Percentiles rank a stretch among this genome's conserved stretches.
Conservation (phyloP, 2,329 filamentous ascomycete species). For the Fusarium zealandicum region DNA sequence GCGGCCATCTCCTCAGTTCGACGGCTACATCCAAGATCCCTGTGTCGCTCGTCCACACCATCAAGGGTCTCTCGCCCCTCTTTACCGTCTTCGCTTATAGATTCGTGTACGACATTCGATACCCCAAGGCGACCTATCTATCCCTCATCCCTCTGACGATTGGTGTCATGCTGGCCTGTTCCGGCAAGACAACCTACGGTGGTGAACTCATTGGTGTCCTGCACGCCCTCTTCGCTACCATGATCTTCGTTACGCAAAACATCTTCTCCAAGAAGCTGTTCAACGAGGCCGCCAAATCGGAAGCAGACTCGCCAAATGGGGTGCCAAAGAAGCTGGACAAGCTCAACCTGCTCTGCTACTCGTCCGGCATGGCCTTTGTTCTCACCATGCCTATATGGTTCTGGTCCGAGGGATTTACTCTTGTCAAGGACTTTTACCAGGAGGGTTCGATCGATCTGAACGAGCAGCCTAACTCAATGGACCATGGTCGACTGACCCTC, state of each 20-base stretch:
- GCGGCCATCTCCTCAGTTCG: slow-evolving; percentile 91
- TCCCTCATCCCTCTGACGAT: slow-evolving; percentile 89
- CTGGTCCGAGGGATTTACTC: slow-evolving; percentile 81
- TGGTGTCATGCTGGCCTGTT: slow-evolving; percentile 96
- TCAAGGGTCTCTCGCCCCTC: slow-evolving; percentile 94
- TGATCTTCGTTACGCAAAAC: slow-evolving; percentile 97
- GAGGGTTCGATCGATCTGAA: slow-evolving; percentile 77
- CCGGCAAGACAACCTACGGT: slow-evolving; percentile 76
- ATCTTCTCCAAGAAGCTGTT: slow-evolving; percentile 98
- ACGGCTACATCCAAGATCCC: slow-evolving; percentile 94
- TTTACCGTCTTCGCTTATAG: slow-evolving; percentile 96
- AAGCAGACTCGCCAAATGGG: slow-evolving; percentile 71
- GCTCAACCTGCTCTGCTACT: slow-evolving; percentile 95
- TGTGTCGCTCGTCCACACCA: slow-evolving; percentile 96
- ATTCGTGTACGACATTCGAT: slow-evolving; percentile 85
- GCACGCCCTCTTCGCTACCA: slow-evolving; percentile 85
- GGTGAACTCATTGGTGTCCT: slow-evolving; percentile 90
- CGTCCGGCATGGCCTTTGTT: slow-evolving; percentile 89
- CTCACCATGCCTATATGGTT: slow-evolving; percentile 93
- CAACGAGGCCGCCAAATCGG: slow-evolving; percentile 88
- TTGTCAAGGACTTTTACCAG: slow-evolving; percentile 79
- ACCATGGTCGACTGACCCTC: slow-evolving; percentile 75
- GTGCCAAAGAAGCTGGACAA: slow-evolving; percentile 88
- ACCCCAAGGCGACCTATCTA: slow-evolving; percentile 85
- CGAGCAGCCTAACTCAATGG: slow-evolving; percentile 70